Base-by-base conservation (phyloP, 2,329 filamentous ascomycete genomes). In the Phaeomoniella chlamydospora region DNA sequence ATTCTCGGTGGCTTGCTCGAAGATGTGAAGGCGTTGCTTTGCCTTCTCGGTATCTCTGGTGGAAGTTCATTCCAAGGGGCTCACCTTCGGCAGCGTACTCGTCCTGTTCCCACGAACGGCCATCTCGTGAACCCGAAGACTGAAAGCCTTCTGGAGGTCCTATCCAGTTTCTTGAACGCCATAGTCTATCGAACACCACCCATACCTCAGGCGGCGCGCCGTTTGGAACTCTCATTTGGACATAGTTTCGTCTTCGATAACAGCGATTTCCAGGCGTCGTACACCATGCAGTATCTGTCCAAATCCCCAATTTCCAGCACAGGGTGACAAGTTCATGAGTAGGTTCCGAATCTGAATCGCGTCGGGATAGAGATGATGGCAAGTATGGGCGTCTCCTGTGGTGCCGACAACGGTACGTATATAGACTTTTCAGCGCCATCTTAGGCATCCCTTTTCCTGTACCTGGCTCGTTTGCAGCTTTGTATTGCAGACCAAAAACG, bases 211-310 rank as follows among this genome's bases (percentile, higher is more conserved):
- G 59, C n/a, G n/a, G n/a, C 13, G 65, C 65, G 31, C 67, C 67
- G 34, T 70, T 67, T 1, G 67, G 66, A 34, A 65, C 65, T 35
- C 70, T 60, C 50, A 68, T 67, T 9, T 64, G 61, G 35, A 72
- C 68, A 50, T 74, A 74, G 18, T 70, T 68, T 41, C 68, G 64
- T 41, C 70, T 53, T 37, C 70, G 58, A 43, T 65, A 70, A 47
- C 70, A 74, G 41, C 70, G 56, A 18, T 65, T 65, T 11, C 67
- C 70, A 1, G 70, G 70, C 3, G 67, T 72, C 12, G 70, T 69
- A 47, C 70, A 74, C 70, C 70, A 74, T 15, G 68, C 68, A 3
- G 70, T 72, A 49, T 74, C 70, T 3, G 70, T 74, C 70, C 70
- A 74, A 35, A 74, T 73, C 1, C 65, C 67, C 17, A 74, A 50